Evolutionary conservation across 2,329 filamentous ascomycete species (phyloP).

Genomic region (Parascedosporium putredinis): DNA sequence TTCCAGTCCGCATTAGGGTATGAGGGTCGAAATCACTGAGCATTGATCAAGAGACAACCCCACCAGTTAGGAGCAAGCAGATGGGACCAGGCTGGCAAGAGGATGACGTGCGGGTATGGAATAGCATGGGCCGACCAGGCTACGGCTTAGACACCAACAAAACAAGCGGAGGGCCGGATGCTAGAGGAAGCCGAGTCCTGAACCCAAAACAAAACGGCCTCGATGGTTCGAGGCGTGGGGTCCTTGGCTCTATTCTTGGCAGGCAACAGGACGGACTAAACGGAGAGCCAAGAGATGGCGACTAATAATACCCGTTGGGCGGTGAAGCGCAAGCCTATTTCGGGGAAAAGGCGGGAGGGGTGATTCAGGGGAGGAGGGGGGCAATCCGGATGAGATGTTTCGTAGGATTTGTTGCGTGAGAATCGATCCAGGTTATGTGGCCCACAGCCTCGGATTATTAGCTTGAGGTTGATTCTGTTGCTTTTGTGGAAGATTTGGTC

Average conservation of each 20-base stretch:
- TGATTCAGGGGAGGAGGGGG: neutral
- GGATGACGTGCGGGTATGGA: neutral
- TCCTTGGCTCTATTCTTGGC: constrained; percentile 1
- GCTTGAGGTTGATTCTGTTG: too few species aligned
- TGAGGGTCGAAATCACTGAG: too few species aligned
- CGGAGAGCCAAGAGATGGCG: too few species aligned
- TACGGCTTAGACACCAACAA: neutral
- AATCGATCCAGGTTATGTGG: neutral
- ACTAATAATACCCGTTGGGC: too few species aligned
- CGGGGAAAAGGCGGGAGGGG: neutral
- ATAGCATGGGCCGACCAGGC: too few species aligned
- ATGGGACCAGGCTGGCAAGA: constrained; percentile 1
- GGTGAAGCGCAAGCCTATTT: neutral
- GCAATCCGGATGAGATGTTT: neutral
- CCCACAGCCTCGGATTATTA: too few species aligned
- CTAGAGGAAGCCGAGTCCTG: neutral
- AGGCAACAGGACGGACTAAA: too few species aligned
- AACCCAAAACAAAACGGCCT: neutral
- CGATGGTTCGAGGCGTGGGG: neutral
- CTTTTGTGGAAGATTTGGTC: too few species aligned
- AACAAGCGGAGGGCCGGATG: neutral
- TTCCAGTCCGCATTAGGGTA: too few species aligned
- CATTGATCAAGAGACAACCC: too few species aligned
- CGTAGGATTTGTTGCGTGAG: neutral
- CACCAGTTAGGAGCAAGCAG: neutral